These are phyloP conservation scores for Rhododendron simsii DNA, from an alignment of 148 eudicot genomes.

Conservation along the genomic window DNA sequence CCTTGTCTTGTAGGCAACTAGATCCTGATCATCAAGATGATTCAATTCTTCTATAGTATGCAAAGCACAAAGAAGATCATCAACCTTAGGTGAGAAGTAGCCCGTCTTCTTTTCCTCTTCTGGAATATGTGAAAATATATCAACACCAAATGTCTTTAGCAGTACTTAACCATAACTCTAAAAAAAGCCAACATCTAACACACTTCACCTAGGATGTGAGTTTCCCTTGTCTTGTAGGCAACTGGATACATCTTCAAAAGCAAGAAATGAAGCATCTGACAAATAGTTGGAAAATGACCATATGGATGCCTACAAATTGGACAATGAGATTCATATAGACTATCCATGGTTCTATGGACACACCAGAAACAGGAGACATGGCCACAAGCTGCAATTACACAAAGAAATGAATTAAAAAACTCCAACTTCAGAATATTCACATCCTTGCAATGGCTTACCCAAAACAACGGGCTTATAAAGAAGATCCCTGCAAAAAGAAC, in stretches of 20 bases:
- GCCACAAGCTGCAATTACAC: conserved; percentile 61
- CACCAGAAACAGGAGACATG: conserved; percentile 91
- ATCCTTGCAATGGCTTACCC: conserved; percentile 27
- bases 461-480: conserved; percentile 71
- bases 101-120: conserved; percentile 40
- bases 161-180: background rate
- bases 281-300: conserved; percentile 66
- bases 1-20: conserved; percentile 58
- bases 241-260: conserved; percentile 66
- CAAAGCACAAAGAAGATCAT: conserved; percentile 13
- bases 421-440: background rate
- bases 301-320: conserved; percentile 73
- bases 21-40: conserved; percentile 26
- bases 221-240: conserved; percentile 59
- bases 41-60: conserved; percentile 20
- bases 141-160: background rate
- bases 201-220: conserved; percentile 58
- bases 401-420: background rate
- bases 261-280: conserved; percentile 63
- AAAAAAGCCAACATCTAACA: conserved; percentile 7
- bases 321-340: conserved; percentile 48
- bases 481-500: conserved; percentile 52
- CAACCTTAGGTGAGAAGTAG: conserved; percentile 57
- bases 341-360: conserved; percentile 56
- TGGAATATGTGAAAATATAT: conserved; percentile 26